phyloP scores from a whole-genome alignment of 352 stramenopile genomes.

The Phytophthora agathidicida region DNA sequence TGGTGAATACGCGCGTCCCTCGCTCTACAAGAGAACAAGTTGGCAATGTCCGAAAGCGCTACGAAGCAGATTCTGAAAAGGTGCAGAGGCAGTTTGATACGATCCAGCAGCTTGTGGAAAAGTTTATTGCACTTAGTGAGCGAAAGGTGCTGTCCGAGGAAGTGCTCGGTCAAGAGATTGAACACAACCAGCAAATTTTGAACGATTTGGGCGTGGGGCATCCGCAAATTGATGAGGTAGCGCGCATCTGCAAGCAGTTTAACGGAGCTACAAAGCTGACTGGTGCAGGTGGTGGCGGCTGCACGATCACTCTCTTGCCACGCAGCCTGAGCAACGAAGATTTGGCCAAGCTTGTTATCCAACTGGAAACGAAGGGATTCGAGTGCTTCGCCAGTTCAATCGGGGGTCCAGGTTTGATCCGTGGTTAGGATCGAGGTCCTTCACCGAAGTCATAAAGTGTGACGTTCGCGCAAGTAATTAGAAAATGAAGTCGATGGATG shows the following conservation, averaged over 20 bases:
- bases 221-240: conserved; percentile 80
- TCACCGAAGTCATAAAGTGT: background rate
- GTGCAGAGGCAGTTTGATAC: conserved; percentile 70
- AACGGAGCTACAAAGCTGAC: conserved; percentile 90
- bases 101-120: conserved; percentile 79
- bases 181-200: conserved; percentile 81
- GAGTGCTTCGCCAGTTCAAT: conserved; percentile 66
- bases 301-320: conserved; percentile 85
- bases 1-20: conserved; percentile 92
- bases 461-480: background rate
- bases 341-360: conserved; percentile 49
- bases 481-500: conserved; percentile 11
- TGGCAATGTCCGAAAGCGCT: conserved; percentile 64
- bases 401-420: conserved; percentile 53
- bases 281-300: conserved; percentile 88
- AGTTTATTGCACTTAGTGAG: conserved; percentile 59
- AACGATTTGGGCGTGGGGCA: conserved; percentile 87
- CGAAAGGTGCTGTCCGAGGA: conserved; percentile 46
- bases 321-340: conserved; percentile 40
- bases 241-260: conserved; percentile 50
- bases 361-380: conserved; percentile 56
- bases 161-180: conserved; percentile 54
- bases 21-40: conserved; percentile 90
- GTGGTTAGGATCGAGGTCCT: conserved; percentile 17
- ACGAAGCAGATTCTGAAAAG: conserved; percentile 50